Evolutionary conservation across 2,329 filamentous ascomycete genomes (phyloP).

Genomic region (Verticillium longisporum): DNA sequence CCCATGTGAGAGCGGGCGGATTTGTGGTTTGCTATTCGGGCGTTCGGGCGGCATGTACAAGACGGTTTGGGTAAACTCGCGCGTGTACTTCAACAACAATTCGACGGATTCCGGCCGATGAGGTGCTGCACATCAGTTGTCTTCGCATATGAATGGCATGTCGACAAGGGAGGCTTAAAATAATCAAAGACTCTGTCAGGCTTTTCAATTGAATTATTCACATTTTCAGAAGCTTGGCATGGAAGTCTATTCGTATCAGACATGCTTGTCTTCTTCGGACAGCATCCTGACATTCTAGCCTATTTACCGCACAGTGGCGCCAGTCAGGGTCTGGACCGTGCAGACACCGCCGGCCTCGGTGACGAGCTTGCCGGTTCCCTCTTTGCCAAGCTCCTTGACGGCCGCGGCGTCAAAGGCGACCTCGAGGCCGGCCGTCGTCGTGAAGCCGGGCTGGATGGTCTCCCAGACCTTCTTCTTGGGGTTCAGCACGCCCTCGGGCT

Average conservation of each 20-base stretch:
- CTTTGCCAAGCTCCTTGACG: constrained; percentile 70
- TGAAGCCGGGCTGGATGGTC: constrained; percentile 92
- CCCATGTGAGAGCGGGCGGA: neutral
- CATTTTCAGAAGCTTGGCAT: neutral
- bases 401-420: constrained; percentile 78
- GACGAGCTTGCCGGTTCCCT: constrained; percentile 61
- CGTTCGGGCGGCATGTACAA: neutral
- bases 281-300: neutral
- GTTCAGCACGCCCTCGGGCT: constrained; percentile 90
- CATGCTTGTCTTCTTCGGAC: neutral
- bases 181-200: too few relatives aligned
- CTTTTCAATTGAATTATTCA: too few relatives aligned
- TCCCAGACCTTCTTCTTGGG: constrained; percentile 99
- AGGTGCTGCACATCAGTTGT: neutral
- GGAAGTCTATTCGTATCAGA: neutral
- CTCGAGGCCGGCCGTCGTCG: constrained; percentile 72
- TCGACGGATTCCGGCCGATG: neutral
- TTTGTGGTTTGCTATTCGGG: neutral
- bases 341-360: constrained; percentile 75
- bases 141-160: too few relatives aligned
- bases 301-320: constrained; percentile 71
- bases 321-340: constrained; percentile 73
- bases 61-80: neutral
- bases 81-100: neutral
- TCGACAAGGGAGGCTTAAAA: too few relatives aligned